These are phyloP conservation scores for Phytophthora kernoviae DNA, from an alignment of 352 stramenopile species.

Conservation along the genomic window DNA sequence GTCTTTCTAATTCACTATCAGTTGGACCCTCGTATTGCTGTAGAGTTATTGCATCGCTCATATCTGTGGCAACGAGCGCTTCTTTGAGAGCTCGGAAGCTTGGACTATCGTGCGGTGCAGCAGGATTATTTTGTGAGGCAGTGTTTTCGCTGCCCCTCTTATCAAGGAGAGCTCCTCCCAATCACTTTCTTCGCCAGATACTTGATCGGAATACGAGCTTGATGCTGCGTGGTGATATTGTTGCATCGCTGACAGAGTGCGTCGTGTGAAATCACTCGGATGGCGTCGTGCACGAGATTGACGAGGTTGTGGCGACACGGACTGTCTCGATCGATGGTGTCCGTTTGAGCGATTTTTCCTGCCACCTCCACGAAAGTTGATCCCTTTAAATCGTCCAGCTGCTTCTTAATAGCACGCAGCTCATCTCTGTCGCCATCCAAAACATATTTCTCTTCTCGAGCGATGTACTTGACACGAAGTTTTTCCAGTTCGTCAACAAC, in stretches of 20 bases:
- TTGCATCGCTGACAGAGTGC: conserved; percentile 9
- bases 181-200: conserved; percentile 12
- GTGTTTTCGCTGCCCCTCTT: conserved; percentile 9
- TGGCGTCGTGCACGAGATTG: conserved; percentile 15
- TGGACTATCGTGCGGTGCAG: background rate
- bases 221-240: background rate
- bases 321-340: conserved; percentile 9
- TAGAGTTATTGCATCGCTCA: background rate
- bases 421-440: conserved; percentile 82
- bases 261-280: conserved; percentile 10
- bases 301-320: conserved; percentile 12
- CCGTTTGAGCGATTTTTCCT: conserved; percentile 6
- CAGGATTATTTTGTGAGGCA: background rate
- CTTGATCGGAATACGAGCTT: conserved; percentile 15
- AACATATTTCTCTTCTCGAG: conserved; percentile 79
- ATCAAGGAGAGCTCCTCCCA: conserved; percentile 13
- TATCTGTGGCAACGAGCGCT: background rate
- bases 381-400: conserved; percentile 71
- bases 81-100: background rate
- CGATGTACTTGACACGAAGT: conserved; percentile 79
- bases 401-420: conserved; percentile 80
- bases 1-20: conserved; percentile 44
- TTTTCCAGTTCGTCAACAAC: conserved; percentile 79
- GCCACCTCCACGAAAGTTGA: conserved; percentile 30
- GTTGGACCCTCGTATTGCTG: background rate